phyloP scores from a whole-genome alignment of 1,139 yeast genomes.

The Geotrichum fermentans region DNA sequence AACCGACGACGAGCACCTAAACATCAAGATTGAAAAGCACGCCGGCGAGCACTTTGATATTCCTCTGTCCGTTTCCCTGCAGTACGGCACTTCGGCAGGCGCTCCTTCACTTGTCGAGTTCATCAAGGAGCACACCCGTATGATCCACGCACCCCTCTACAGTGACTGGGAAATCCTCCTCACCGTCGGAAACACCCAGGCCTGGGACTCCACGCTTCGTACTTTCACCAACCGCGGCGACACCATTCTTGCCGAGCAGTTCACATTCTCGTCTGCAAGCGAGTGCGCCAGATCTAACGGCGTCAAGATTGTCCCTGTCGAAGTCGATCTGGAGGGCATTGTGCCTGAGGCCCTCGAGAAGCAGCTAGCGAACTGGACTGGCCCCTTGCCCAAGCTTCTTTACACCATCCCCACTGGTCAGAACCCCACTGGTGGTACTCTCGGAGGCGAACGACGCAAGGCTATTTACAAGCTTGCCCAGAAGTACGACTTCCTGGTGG shows the following conservation, averaged over 20 bases:
- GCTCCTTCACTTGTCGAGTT: constrained; percentile 63
- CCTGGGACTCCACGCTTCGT: constrained; percentile 82
- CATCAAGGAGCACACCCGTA: constrained; percentile 69
- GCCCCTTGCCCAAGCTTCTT: constrained; percentile 69
- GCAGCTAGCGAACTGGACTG: constrained; percentile 64
- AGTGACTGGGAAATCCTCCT: constrained; percentile 61
- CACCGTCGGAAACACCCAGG: constrained; percentile 80
- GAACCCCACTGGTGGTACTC: constrained; percentile 87
- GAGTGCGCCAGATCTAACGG: constrained; percentile 79
- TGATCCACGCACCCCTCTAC: constrained; percentile 58
- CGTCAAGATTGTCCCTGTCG: constrained; percentile 61
- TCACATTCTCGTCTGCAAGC: constrained; percentile 75
- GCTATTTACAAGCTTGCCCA: constrained; percentile 66
- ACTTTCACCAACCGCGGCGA: constrained; percentile 78
- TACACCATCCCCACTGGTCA: constrained; percentile 92
- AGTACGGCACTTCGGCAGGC: constrained; percentile 84
- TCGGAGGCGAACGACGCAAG: constrained; percentile 65
- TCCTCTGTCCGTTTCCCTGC: constrained; percentile 79
- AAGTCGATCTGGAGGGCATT: constrained; percentile 76
- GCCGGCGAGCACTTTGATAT: constrained; percentile 44
- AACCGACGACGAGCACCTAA: constrained; percentile 41
- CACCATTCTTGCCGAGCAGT: constrained; percentile 74
- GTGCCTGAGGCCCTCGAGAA: constrained; percentile 66
- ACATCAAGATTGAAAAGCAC: constrained; percentile 10
- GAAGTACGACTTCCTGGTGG: constrained; percentile 70